phyloP scores from a whole-genome alignment of 2,329 filamentous ascomycete species.

The Claviceps monticola region DNA sequence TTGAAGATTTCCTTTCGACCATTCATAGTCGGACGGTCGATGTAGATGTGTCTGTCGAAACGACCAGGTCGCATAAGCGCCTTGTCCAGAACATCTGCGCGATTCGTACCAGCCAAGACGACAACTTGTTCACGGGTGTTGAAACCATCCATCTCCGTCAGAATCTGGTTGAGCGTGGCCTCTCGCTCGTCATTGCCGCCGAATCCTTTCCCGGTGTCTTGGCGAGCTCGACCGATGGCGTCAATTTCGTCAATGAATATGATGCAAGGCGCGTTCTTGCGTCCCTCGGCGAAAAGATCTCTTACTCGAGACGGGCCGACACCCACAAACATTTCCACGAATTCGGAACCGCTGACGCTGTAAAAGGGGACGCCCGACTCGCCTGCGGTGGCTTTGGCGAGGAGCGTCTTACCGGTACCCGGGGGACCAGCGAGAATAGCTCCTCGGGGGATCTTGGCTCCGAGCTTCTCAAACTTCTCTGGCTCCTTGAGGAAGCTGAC shows the following conservation, averaged over 20 bases:
- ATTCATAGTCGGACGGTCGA: conserved; percentile 93
- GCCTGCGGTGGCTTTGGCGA: conserved; percentile 93
- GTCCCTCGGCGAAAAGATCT: conserved; percentile 84
- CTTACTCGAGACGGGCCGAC: conserved; percentile 91
- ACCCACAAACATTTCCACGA: conserved; percentile 99
- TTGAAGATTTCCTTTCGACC: conserved; percentile 91
- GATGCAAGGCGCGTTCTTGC: conserved; percentile 95
- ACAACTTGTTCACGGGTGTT: conserved; percentile 95
- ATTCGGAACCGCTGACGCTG: conserved; percentile 95
- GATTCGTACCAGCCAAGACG: conserved; percentile 90
- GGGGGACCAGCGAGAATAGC: conserved; percentile 95
- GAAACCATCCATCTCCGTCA: conserved; percentile 99
- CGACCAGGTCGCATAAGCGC: conserved; percentile 92
- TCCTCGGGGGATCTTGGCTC: conserved; percentile 93
- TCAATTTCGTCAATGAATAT: conserved; percentile 99
- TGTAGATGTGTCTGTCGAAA: conserved; percentile 91
- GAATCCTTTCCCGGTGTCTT: conserved; percentile 55
- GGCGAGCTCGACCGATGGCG: conserved; percentile 82
- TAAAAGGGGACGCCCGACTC: conserved; percentile 97
- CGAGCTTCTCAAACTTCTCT: conserved; percentile 80
- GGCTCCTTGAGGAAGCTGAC: conserved; percentile 94
- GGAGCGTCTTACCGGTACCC: conserved; percentile 93
- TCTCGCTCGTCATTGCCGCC: conserved; percentile 96
- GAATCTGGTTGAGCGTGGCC: conserved; percentile 91
- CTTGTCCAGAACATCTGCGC: conserved; percentile 87